Evolutionary conservation across 352 stramenopile species (phyloP).

Genomic region (Phytophthora rubi): DNA sequence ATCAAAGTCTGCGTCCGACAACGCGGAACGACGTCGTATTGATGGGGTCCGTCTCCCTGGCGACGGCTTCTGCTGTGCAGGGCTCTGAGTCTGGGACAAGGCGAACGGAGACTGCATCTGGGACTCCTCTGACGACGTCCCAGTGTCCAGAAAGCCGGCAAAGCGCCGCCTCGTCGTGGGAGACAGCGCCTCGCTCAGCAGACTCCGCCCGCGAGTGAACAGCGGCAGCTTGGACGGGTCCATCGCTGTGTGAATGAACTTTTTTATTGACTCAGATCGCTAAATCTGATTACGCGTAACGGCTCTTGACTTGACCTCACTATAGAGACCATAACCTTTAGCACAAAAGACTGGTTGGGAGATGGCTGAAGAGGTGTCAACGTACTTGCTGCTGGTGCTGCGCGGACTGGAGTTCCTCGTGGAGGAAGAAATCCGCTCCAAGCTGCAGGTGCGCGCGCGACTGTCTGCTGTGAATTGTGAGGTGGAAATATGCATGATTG

Average conservation of each 20-base stretch:
- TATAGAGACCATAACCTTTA: conserved; percentile 19
- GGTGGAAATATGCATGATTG: too few species aligned
- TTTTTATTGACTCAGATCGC: conserved; percentile 13
- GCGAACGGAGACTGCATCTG: conserved; percentile 19
- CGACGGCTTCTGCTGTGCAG: not conserved
- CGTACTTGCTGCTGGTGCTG: conserved; percentile 82
- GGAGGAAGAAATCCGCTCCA: conserved; percentile 70
- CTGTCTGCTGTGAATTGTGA: not conserved
- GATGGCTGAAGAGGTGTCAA: conserved; percentile 25
- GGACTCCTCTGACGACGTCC: conserved; percentile 7
- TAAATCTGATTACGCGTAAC: conserved; percentile 18
- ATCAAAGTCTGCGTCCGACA: conserved; percentile 35
- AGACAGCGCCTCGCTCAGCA: conserved; percentile 68
- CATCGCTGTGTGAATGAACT: conserved; percentile 12
- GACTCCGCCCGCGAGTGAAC: conserved; percentile 42
- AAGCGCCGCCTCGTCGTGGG: conserved; percentile 56
- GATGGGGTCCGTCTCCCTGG: conserved; percentile 18
- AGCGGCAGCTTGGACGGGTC: conserved; percentile 36
- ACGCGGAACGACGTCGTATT: conserved; percentile 33
- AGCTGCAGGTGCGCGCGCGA: conserved; percentile 49
- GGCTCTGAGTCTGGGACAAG: conserved; percentile 20
- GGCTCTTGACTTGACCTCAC: conserved; percentile 27
- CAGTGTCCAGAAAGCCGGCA: conserved; percentile 50
- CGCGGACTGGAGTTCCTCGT: conserved; percentile 76
- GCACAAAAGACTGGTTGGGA: conserved; percentile 11